Evolutionary conservation across 2,329 filamentous ascomycete species (phyloP).

Genomic region (Zasmidium angulare): DNA sequence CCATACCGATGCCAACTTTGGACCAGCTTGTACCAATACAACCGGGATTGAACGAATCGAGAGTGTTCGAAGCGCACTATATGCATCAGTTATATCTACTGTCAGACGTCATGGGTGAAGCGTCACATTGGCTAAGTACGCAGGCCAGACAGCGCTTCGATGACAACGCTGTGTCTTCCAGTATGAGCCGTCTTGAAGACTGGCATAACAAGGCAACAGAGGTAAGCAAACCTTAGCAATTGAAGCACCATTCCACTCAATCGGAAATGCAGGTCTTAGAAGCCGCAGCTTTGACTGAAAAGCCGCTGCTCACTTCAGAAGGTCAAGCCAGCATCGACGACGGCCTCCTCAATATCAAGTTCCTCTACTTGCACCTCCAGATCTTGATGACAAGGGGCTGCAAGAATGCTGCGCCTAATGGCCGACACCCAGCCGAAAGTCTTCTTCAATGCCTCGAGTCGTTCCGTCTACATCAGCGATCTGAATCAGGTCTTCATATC

Average conservation of each 20-base stretch:
- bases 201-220: constrained; percentile 16
- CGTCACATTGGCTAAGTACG: constrained; percentile 12
- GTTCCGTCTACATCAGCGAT: constrained; percentile 17
- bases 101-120: background rate
- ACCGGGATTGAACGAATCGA: background rate
- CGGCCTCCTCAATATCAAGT: constrained; percentile 16
- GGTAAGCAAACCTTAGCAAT: background rate
- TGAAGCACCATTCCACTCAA: background rate
- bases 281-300: constrained; percentile 21
- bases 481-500: constrained; percentile 19
- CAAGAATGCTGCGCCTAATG: constrained; percentile 8
- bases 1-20: constrained; percentile 21
- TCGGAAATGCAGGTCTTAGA: constrained; percentile 19
- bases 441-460: constrained; percentile 21
- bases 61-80: constrained; percentile 24
- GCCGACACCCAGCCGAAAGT: background rate
- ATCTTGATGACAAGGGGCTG: constrained; percentile 17
- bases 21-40: constrained; percentile 13
- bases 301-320: constrained; percentile 18
- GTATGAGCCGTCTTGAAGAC: constrained; percentile 9
- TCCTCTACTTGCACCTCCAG: constrained; percentile 16
- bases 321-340: constrained; percentile 15
- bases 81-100: constrained; percentile 15
- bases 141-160: constrained; percentile 22
- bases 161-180: constrained; percentile 6